Base-by-base conservation (phyloP, 1,284 basidiomycete species). In the Pyrrhoderma noxium region DNA sequence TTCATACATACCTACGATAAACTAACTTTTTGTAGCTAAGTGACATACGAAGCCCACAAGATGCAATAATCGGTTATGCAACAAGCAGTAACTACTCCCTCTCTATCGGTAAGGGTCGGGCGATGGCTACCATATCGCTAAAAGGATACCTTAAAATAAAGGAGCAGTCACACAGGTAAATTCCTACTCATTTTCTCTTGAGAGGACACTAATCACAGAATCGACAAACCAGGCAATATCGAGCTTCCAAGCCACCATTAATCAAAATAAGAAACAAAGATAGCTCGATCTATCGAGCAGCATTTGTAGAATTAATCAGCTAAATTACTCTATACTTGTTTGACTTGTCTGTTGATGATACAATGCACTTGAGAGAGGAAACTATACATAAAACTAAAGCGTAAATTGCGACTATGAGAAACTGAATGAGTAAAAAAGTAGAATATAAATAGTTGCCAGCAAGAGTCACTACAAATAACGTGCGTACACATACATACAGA, bases 21-120 rank as follows among this genome's bases (percentile, higher is more conserved):
- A n/a, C 27, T 5, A 48, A 19, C 8, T 54, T 85, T 79, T 80
- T 2, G 74, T 73, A 54, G 53, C 37, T 55, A 44, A 51, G 53
- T 16, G 37, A 47, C 38, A 21, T 42, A 27, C 39, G 42, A 23
- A 35, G 31, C 38, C 44, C 49, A 14, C 31, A 31, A 37, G 66
- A 69, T 1, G 60, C 67, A 0, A 71, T 88, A 18, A 78, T 93
- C 45, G 92, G 92, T 0, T 89, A 87, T 59, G 74, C 92, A 3
- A 86, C 88, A 0, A 82, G 85, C 0, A 91, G 91, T 1, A 82
- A 82, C 56, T 85, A 79, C 61, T 92, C 89, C 0, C 72, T 95
- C 1, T 77, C 81, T 0, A 73, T 82, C 18, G 90, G 92, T 0
- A 67, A 76, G 48, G 89, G 88, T 0, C 79, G 80, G 59, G 90